Evolutionary conservation across 2,329 filamentous ascomycete species (phyloP).

Genomic region (Alternaria arborescens): DNA sequence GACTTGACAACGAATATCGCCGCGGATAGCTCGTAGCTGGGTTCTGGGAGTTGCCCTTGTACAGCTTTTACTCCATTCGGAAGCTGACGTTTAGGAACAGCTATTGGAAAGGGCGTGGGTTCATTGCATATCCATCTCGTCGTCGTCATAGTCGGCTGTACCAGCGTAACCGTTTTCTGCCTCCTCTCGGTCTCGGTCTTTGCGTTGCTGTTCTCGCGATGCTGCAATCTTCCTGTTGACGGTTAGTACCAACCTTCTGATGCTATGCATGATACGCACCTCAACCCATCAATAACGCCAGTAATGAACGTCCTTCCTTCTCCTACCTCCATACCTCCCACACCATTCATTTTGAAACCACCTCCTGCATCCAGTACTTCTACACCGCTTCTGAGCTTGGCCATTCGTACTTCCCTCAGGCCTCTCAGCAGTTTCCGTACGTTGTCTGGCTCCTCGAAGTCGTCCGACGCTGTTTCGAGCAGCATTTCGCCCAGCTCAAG

Average conservation of each 20-base stretch:
- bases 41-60: background rate
- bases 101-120: background rate
- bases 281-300: conserved; percentile 85
- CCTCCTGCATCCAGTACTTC: conserved; percentile 74
- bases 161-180: conserved; percentile 62
- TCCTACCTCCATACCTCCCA: conserved; percentile 91
- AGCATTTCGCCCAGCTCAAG: conserved; percentile 88
- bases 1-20: background rate
- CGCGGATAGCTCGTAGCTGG: background rate
- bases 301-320: conserved; percentile 85
- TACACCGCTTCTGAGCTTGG: conserved; percentile 83
- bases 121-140: conserved; percentile 52
- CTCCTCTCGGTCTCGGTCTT: conserved; percentile 79
- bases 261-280: conserved; percentile 48
- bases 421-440: conserved; percentile 80
- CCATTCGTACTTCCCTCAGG: conserved; percentile 84
- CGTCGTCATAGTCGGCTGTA: conserved; percentile 69
- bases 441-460: conserved; percentile 76
- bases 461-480: conserved; percentile 83
- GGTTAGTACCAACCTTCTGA: conserved; percentile 13
- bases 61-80: background rate
- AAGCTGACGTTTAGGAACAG: background rate
- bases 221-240: conserved; percentile 74
- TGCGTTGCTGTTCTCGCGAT: conserved; percentile 77
- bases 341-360: conserved; percentile 78